A percentile compares a stretch with the other conserved stretches of the same genome.
These are phyloP conservation scores for Solanum sitiens DNA, from an alignment of 257 asterid species.

Conservation along the genomic window DNA sequence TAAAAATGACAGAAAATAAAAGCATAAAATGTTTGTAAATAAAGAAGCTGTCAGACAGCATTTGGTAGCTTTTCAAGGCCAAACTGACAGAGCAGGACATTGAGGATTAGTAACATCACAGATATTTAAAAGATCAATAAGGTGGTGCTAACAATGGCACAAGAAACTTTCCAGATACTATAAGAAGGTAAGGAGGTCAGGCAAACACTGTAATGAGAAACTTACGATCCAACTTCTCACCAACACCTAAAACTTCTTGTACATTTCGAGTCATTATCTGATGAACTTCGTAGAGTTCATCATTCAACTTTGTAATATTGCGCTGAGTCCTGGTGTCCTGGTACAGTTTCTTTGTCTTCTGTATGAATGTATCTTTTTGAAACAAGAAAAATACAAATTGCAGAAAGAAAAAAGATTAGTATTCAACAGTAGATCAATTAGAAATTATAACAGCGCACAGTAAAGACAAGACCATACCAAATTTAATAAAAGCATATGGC, in stretches of 20 bases:
- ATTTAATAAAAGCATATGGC: slow-evolving; percentile 94
- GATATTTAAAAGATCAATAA: background rate
- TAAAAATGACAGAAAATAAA: background rate
- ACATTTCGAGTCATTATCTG: slow-evolving; percentile 99
- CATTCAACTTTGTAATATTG: slow-evolving; percentile 80
- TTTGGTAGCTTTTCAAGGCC: background rate
- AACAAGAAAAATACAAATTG: slow-evolving; percentile 2
- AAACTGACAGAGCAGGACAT: background rate
- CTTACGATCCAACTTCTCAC: slow-evolving; percentile 99
- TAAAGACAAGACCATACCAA: slow-evolving; percentile 38
- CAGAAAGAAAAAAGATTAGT: background rate
- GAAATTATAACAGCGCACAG: background rate
- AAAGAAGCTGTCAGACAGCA: background rate
- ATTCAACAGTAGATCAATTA: background rate
- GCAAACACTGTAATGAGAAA: slow-evolving; percentile 2
- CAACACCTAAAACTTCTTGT: slow-evolving; percentile 97
- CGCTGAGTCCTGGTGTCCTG: slow-evolving; percentile 96
- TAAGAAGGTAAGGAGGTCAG: background rate
- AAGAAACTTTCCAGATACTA: background rate
- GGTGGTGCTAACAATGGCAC: background rate
- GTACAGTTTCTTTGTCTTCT: slow-evolving; percentile 83
- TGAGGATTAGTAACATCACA: background rate
- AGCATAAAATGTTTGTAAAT: background rate
- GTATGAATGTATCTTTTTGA: slow-evolving; percentile 71
- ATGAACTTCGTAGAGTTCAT: slow-evolving; percentile 98